Evolutionary conservation across 176 grass and related monocot genomes (phyloP).

Genomic region (Phragmites australis): DNA sequence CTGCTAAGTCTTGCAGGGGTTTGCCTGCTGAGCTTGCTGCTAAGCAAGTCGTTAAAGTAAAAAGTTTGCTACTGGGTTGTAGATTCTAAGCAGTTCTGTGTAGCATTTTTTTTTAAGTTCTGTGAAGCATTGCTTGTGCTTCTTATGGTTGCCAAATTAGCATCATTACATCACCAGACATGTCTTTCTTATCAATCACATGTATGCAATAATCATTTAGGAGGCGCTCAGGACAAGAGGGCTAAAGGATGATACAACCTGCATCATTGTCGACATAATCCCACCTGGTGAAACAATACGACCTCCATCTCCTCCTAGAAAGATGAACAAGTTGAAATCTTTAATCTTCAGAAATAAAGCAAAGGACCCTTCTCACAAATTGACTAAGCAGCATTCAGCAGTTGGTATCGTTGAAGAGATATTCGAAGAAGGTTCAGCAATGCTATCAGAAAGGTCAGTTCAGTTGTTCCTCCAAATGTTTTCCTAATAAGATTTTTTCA

Average conservation of each 20-base stretch:
- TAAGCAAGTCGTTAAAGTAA: slow-evolving; percentile 92
- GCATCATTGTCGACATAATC: slow-evolving; percentile 93
- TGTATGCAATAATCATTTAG: slow-evolving; percentile 48
- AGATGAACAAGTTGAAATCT: slow-evolving; percentile 78
- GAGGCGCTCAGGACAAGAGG: slow-evolving; percentile 92
- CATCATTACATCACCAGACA: neutral
- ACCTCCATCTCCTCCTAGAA: slow-evolving; percentile 72
- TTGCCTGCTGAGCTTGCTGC: slow-evolving; percentile 96
- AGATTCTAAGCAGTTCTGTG: neutral
- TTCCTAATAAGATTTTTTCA: neutral
- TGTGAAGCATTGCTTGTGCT: slow-evolving; percentile 1
- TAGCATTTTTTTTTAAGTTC: too few relatives aligned
- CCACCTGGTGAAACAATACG: slow-evolving; percentile 63
- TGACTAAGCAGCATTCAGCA: slow-evolving; percentile 72
- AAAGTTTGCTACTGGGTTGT: slow-evolving; percentile 8
- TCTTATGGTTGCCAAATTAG: slow-evolving; percentile 25
- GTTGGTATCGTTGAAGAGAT: slow-evolving; percentile 75
- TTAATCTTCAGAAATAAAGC: slow-evolving; percentile 72
- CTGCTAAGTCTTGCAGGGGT: slow-evolving; percentile 83
- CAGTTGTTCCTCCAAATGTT: slow-evolving; percentile 5
- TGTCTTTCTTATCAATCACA: slow-evolving; percentile 3
- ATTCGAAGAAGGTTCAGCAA: slow-evolving; percentile 98
- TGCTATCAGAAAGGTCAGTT: slow-evolving; percentile 84
- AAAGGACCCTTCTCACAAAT: slow-evolving; percentile 66
- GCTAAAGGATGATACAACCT: slow-evolving; percentile 94